Evolutionary conservation across 352 stramenopile species (phyloP), one percentile per base, ranked within the genome.

Genomic region (Phytophthora multivora): DNA sequence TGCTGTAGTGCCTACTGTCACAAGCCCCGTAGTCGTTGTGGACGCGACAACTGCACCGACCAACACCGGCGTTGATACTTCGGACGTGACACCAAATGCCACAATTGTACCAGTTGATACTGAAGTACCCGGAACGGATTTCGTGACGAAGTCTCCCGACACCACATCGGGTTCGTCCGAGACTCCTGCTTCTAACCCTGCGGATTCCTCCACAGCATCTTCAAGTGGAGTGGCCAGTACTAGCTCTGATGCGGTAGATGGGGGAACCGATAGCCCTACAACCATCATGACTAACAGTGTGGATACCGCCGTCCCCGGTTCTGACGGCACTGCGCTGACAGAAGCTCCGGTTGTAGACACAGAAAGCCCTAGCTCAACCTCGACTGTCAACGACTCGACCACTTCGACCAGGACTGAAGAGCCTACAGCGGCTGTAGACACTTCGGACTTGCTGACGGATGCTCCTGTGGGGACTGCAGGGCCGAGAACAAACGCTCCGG

Each of bases 381-480:
- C 45, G 16, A 19, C 28, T n/a, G 18, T 16, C 16, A 16, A 23
- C 30, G 28, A 9, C 25, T 23, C 45, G 26, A 19, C 18, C 26
- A 13, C 28, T 13, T 13, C 28, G 11, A 8, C 28, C 8, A 33
- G 28, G 9, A 69, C 38, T 11, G 47, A 61, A 19, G 16, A 38
- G 28, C 60, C 60, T 4, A 15, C 23, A 35, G 42, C 30, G 6
- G 31, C 31, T 31, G 35, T 50, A 4, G 60, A 59, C 18, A 49
- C 35, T n/a, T 58, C 59, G 0, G 59, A 57, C 23, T 46, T 54
- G 39, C 28, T 57, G 6, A 61, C 61, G 13, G 48, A 50, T 7
- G 25, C 54, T 16, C 36, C 52, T 33, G 26, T 11, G 28, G 28
- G 28, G 8, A 12, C 25, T 26, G 26, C 26, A 23, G 58, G 36